Evolutionary conservation across 257 asterid species (phyloP).

Genomic region (Lithospermum erythrorhizon): DNA sequence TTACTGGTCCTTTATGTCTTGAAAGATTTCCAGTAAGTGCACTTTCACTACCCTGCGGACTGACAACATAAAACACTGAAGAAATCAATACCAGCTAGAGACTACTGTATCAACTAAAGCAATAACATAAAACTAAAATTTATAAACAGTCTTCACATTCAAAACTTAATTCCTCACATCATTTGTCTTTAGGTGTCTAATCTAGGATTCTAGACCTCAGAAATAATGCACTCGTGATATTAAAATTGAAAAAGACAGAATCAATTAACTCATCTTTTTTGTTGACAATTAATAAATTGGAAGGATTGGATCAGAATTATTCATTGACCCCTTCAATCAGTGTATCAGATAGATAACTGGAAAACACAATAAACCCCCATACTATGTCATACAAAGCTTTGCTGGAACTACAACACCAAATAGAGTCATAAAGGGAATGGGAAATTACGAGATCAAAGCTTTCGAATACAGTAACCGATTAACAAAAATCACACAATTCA

Average conservation of each 20-base stretch:
- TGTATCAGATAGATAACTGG: too few relatives aligned
- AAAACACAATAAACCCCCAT: too few relatives aligned
- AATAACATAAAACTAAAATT: background rate
- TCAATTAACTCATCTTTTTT: background rate
- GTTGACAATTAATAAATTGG: background rate
- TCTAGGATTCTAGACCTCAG: background rate
- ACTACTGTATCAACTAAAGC: background rate
- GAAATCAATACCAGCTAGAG: background rate
- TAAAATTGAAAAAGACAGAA: background rate
- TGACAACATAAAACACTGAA: conserved; percentile 20
- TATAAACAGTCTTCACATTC: background rate
- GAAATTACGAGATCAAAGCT: too few relatives aligned
- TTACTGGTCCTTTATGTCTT: conserved; percentile 86
- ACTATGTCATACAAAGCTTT: too few relatives aligned
- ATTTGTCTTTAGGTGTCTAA: background rate
- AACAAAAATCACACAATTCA: too few relatives aligned
- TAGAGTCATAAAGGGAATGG: too few relatives aligned
- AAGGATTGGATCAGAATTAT: too few relatives aligned
- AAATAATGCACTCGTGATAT: background rate
- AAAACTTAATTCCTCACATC: too few relatives aligned
- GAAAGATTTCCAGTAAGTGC: conserved; percentile 59
- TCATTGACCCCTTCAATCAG: background rate
- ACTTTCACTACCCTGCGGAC: conserved; percentile 46
- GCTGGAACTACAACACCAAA: too few relatives aligned
- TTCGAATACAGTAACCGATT: too few relatives aligned